A percentile compares a stretch with the other conserved stretches of the same genome.
Conservation (phyloP, 768 basidiomycete genomes). For the Phylloporus scabripes region DNA sequence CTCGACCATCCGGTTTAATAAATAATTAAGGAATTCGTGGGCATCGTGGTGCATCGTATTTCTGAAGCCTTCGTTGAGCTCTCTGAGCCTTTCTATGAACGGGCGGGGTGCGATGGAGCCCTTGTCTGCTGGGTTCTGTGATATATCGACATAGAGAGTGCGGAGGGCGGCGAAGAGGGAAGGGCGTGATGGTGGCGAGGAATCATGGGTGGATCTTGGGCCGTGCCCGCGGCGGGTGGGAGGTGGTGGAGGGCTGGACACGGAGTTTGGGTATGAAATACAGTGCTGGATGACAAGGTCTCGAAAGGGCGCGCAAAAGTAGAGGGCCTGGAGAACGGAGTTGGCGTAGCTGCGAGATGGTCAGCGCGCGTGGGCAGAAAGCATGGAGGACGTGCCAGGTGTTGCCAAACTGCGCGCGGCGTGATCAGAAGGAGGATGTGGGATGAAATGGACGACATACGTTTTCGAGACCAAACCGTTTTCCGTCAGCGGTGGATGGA, state of each 20-base stretch:
- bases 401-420: slow-evolving; percentile 74
- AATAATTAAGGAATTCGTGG: slow-evolving; percentile 94
- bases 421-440: slow-evolving; percentile 6
- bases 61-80: slow-evolving; percentile 87
- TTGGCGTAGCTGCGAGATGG: slow-evolving; percentile 77
- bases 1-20: slow-evolving; percentile 90
- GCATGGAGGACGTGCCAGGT: slow-evolving; percentile 61
- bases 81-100: slow-evolving; percentile 90
- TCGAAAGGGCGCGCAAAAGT: slow-evolving; percentile 91
- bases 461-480: slow-evolving; percentile 96
- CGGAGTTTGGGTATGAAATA: slow-evolving; percentile 41
- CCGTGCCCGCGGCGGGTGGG: slow-evolving; percentile 51
- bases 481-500: slow-evolving; percentile 59
- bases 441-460: slow-evolving; percentile 45
- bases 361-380: slow-evolving; percentile 12
- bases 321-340: slow-evolving; percentile 95
- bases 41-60: slow-evolving; percentile 96
- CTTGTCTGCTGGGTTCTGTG: slow-evolving; percentile 67
- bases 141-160: slow-evolving; percentile 83
- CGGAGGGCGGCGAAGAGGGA: slow-evolving; percentile 90
- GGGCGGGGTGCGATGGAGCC: slow-evolving; percentile 87
- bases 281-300: slow-evolving; percentile 75
- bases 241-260: slow-evolving; percentile 23
- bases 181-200: slow-evolving; percentile 33
- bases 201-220: slow-evolving; percentile 41